These are phyloP conservation scores for Metarhizium rileyi DNA, from an alignment of 2,329 filamentous ascomycete genomes.

Conservation along the genomic window DNA sequence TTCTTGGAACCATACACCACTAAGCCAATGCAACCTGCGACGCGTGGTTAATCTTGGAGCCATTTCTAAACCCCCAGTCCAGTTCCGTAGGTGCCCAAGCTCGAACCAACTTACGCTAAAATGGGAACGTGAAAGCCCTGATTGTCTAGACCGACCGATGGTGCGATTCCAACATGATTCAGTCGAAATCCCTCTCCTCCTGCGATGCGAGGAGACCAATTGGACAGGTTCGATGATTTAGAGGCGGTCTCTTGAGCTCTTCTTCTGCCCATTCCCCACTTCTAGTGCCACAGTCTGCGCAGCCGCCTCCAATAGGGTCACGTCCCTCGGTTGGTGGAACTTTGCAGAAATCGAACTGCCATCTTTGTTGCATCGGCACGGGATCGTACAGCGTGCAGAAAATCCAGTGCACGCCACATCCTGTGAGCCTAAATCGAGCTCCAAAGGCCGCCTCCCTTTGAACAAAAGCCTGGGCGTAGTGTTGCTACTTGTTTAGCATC, in stretches of 20 bases:
- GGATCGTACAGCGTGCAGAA: not conserved
- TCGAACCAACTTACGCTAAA: not conserved
- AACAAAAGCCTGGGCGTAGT: no score
- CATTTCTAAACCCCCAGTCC: not conserved
- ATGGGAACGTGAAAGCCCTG: not conserved
- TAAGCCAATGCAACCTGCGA: not conserved
- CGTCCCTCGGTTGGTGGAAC: not conserved
- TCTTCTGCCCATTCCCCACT: not conserved
- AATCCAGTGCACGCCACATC: not conserved
- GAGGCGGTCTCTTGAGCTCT: not conserved
- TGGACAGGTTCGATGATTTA: not conserved
- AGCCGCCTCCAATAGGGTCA: not conserved
- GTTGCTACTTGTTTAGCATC: no score
- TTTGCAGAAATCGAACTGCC: not conserved
- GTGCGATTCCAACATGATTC: not conserved
- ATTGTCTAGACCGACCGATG: not conserved
- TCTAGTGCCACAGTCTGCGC: not conserved
- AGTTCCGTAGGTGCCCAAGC: not conserved
- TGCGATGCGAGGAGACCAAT: not conserved
- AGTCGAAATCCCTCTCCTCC: not conserved
- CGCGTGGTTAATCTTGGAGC: not conserved
- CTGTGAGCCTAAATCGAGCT: no score
- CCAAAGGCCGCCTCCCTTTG: no score
- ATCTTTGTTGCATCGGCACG: not conserved
- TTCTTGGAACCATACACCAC: not conserved